A percentile compares a stretch with the other conserved stretches of the same genome.
Conservation (phyloP, 495 filamentous ascomycete genomes). For the Talaromyces liani region DNA sequence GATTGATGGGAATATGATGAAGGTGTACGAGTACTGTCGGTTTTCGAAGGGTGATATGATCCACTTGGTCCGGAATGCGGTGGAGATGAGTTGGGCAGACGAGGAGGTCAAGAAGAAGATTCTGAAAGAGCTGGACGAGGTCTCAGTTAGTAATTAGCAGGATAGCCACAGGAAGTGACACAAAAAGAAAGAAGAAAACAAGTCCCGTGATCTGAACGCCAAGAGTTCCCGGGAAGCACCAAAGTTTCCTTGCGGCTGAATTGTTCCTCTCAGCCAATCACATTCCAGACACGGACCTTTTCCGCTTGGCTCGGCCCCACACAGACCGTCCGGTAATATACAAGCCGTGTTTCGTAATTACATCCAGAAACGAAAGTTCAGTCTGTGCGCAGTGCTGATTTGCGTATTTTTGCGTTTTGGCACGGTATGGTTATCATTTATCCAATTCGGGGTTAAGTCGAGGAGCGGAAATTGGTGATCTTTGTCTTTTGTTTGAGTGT, state of each 20-base stretch:
- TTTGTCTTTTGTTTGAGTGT: neutral
- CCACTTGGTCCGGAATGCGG: slow-evolving; percentile 25
- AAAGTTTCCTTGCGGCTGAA: slow-evolving; percentile 1
- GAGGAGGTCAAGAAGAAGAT: slow-evolving; percentile 19
- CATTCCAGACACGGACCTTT: neutral
- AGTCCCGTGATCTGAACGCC: neutral
- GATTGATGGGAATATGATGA: slow-evolving; percentile 35
- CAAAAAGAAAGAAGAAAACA: neutral
- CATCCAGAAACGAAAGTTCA: neutral
- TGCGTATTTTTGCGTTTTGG: neutral
- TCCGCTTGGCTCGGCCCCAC: neutral
- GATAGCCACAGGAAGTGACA: neutral
- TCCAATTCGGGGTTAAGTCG: neutral
- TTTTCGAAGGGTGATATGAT: slow-evolving; percentile 29
- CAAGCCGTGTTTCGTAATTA: neutral
- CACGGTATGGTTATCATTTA: neutral
- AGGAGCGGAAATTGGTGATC: neutral
- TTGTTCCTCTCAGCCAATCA: neutral
- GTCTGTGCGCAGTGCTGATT: neutral
- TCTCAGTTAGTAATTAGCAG: neutral
- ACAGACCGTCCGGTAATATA: neutral
- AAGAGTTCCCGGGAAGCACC: neutral
- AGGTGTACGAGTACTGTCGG: slow-evolving; percentile 24
- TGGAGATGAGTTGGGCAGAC: slow-evolving; percentile 34
- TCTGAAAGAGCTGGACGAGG: slow-evolving; percentile 15